Evolutionary conservation across 208 protist species (phyloP), one percentile per base, ranked within the genome.

Genomic region (Angomonas ambiguus): DNA sequence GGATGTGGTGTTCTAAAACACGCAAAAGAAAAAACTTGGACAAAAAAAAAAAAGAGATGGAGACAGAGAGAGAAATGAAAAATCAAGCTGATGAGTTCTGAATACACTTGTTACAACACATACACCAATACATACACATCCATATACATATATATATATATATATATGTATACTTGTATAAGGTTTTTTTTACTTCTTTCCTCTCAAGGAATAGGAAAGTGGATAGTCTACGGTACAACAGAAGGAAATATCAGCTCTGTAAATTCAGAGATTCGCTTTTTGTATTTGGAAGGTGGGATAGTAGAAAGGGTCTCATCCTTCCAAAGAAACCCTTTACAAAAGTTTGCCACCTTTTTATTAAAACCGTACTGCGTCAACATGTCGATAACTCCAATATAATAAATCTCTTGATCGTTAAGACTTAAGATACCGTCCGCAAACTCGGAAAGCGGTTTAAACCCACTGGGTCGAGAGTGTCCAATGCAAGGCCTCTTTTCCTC

Each of bases 301-400:
- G 90, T 96, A 11, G 87, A 93, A 2, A 96, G 69, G 10, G 82
- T 89, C 11, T 80, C 63, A 58, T 78, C 48, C 32, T 78, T 66
- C 87, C 90, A 96, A 41, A 96, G 34, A 51, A 96, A 88, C 0
- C 83, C 88, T 62, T 96, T 96, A 71, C 64, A 93, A 72, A 92
- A 93, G 65, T 96, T 92, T 24, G 90, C 86, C 0, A 55, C 27
- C 64, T 89, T 90, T 76, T 96, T 96, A 67, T 92, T 92, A n/a
- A 41, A 51, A 62, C 60, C 89, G 69, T 96, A 96, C 35, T 51
- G 64, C 25, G 90, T 93, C 30, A 96, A 76, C 60, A 91, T 80
- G 66, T 96, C 90, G 58, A 96, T 96, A 33, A 96, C 79, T 25
- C 90, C 90, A 64, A 96, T 83, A 65, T 90, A 96, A 69, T 93